These are phyloP conservation scores for Suillus ampliporus DNA, from an alignment of 768 basidiomycete genomes.

Conservation along the genomic window DNA sequence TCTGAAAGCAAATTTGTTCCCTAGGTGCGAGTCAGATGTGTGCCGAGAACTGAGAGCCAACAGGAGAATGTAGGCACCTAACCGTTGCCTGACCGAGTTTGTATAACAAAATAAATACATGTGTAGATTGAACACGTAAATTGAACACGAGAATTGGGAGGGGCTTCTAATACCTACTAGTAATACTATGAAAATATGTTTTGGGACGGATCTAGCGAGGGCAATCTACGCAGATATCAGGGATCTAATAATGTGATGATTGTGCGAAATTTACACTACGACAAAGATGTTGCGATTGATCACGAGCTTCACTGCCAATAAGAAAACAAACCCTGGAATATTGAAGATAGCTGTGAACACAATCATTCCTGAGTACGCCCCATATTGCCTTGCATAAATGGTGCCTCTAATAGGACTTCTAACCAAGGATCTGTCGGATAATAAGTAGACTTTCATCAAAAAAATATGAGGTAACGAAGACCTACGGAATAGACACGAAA, in stretches of 20 bases:
- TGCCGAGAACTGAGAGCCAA: too few relatives aligned
- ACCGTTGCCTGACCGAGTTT: too few relatives aligned
- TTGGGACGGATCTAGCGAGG: not conserved
- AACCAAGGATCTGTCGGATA: not conserved
- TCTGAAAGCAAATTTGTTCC: too few relatives aligned
- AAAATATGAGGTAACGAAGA: not conserved
- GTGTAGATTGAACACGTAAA: not conserved
- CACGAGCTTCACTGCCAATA: not conserved
- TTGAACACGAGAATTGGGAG: not conserved
- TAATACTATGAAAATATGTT: too few relatives aligned
- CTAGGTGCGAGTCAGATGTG: too few relatives aligned
- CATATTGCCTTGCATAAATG: not conserved
- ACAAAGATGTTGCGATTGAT: not conserved
- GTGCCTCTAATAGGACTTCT: not conserved
- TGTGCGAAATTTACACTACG: not conserved
- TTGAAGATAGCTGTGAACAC: not conserved
- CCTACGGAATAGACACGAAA: conserved; percentile 10
- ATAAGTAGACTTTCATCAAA: not conserved
- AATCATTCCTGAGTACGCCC: not conserved
- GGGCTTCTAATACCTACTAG: too few relatives aligned
- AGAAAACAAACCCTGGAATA: conserved; percentile 1
- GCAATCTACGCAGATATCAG: not conserved
- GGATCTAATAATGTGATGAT: not conserved
- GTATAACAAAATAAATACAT: too few relatives aligned
- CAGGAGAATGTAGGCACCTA: too few relatives aligned